Evolutionary conservation across 257 asterid species (phyloP), one percentile per base, ranked within the genome.

Genomic region (Solanum pennellii): DNA sequence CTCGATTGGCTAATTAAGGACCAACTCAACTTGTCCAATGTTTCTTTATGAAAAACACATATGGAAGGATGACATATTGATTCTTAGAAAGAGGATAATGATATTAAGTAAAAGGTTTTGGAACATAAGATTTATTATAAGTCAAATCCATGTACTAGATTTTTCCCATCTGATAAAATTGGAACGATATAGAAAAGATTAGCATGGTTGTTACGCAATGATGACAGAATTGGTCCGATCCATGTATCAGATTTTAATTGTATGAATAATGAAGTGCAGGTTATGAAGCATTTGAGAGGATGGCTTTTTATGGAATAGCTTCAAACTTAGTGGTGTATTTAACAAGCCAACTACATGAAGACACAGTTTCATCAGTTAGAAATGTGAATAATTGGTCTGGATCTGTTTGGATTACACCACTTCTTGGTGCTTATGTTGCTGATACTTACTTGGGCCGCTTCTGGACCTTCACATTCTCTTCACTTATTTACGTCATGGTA

Each of bases 381-480:
- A 96, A 94, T 76, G 98, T 96, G 5, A 95, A 96, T 88, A 94
- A 96, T 80, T 96, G 99, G 99, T 92, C 99, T 0, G 99, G 99
- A 27, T 87, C 97, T 5, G 98, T 95, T 3, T 96, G 99, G 99
- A 94, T 96, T 49, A 96, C 98, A 66, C 99, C 99, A 12, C 94
- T 96, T 15, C 87, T 96, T 23, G 99, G 99, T 3, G 98, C 98
- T 33, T 96, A 94, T 86, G 87, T 95, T 42, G 98, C 99, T 6
- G 99, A 96, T 89, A 91, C 99, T 59, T 95, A 92, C 90, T 56
- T 96, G 71, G 99, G 99, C 83, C 94, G 99, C 6, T 96, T 95
- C 82, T 96, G 99, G 99, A 96, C 99, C 29, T 96, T 96, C 90
- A 95, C 98, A 20, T 37, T 93, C 69, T 96, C 99, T 4, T 95